These are phyloP conservation scores for Solidago caesia DNA, from an alignment of 129 eudicot genomes.

Conservation along the genomic window DNA sequence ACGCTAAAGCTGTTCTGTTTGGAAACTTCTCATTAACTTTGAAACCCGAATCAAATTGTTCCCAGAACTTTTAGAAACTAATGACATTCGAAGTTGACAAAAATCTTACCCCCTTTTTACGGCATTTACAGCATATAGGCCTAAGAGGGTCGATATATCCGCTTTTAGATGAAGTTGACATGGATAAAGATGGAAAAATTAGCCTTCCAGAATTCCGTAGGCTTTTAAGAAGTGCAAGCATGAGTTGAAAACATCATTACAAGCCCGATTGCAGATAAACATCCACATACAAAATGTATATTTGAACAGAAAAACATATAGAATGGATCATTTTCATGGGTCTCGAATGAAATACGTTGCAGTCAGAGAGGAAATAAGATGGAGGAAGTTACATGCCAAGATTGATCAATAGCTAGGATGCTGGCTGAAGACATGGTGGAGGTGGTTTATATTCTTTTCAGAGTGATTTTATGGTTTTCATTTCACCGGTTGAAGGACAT, in stretches of 20 bases:
- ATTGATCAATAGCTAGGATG: background rate
- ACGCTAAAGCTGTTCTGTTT: background rate
- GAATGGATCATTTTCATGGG: background rate
- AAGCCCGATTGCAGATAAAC: conserved; percentile 28
- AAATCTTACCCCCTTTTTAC: background rate
- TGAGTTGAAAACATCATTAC: conserved; percentile 35
- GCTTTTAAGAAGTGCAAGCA: conserved; percentile 81
- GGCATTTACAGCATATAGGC: conserved; percentile 67
- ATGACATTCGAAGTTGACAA: conserved; percentile 5
- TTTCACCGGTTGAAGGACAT: background rate
- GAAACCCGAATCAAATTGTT: background rate
- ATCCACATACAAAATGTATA: background rate
- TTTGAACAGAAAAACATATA: too few species aligned
- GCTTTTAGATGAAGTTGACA: conserved; percentile 82
- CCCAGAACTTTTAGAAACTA: background rate
- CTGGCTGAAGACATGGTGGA: too few species aligned
- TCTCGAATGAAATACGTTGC: background rate
- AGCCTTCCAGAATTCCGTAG: conserved; percentile 78
- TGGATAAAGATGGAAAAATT: conserved; percentile 85
- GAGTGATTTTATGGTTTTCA: background rate
- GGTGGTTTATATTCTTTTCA: background rate
- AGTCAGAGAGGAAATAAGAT: background rate
- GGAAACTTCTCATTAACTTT: background rate
- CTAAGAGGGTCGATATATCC: conserved; percentile 86
- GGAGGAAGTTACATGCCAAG: background rate